Percentiles rank a stretch among this genome's conserved stretches.
These are phyloP conservation scores for Lagenidium sp. DNA, from an alignment of 352 stramenopile species.

Conservation along the genomic window DNA sequence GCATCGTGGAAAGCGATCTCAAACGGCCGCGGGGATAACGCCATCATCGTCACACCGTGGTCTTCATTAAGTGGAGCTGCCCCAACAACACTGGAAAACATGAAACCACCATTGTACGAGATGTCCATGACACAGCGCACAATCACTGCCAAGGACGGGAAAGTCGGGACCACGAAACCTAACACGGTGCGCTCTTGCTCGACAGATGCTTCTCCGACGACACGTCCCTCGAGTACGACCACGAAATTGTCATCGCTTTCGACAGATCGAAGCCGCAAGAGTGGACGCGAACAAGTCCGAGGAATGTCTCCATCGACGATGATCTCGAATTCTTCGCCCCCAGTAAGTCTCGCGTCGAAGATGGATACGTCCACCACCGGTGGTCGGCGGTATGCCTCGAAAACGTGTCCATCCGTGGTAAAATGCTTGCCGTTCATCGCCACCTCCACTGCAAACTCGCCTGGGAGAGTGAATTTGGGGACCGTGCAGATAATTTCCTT, in stretches of 20 bases:
- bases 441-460: conserved; percentile 60
- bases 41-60: neutral
- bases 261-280: conserved; percentile 39
- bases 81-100: conserved; percentile 36
- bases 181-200: conserved; percentile 5
- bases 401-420: conserved; percentile 41
- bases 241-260: too few species aligned
- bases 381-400: conserved; percentile 45
- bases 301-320: conserved; percentile 30
- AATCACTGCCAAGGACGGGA: conserved; percentile 13
- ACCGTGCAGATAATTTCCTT: conserved; percentile 51
- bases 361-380: conserved; percentile 26
- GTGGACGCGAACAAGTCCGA: conserved; percentile 16
- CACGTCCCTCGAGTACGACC: too few species aligned
- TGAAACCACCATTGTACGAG: conserved; percentile 40
- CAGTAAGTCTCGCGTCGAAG: conserved; percentile 21
- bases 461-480: conserved; percentile 49
- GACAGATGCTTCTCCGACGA: too few species aligned
- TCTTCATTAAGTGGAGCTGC: too few species aligned
- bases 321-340: conserved; percentile 26
- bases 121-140: conserved; percentile 33
- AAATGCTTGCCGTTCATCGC: conserved; percentile 80
- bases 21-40: neutral
- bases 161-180: conserved; percentile 17
- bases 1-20: conserved; percentile 35